These are phyloP conservation scores for Calonectria pseudoreteaudii DNA, from an alignment of 2,329 filamentous ascomycete genomes.

Conservation along the genomic window DNA sequence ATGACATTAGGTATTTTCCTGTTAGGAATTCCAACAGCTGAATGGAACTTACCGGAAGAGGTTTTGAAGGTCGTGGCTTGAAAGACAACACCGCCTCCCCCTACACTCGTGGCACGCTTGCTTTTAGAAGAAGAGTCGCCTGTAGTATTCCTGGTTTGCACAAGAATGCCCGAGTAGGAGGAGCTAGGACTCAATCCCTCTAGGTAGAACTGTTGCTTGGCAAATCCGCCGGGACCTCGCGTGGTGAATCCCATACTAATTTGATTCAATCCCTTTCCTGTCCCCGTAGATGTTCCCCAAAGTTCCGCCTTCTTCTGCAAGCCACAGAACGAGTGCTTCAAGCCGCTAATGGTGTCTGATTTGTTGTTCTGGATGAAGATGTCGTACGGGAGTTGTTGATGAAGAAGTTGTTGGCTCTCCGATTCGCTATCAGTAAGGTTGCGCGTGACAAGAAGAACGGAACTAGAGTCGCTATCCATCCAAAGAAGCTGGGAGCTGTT, in stretches of 20 bases:
- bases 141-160: conserved; percentile 60
- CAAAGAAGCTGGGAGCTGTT: conserved; percentile 72
- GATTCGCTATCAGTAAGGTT: conserved; percentile 73
- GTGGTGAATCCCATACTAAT: conserved; percentile 76
- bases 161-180: conserved; percentile 79
- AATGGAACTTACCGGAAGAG: conserved; percentile 71
- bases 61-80: conserved; percentile 79
- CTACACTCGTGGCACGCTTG: conserved; percentile 58
- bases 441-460: conserved; percentile 82
- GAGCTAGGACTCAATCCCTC: conserved; percentile 78
- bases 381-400: conserved; percentile 72
- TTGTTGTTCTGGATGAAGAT: conserved; percentile 80
- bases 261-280: conserved; percentile 59
- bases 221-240: conserved; percentile 72
- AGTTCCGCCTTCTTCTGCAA: conserved; percentile 75
- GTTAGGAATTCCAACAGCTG: neutral
- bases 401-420: conserved; percentile 66
- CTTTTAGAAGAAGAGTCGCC: conserved; percentile 59
- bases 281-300: conserved; percentile 60
- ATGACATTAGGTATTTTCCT: conserved; percentile 10
- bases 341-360: conserved; percentile 71
- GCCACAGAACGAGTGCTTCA: conserved; percentile 87
- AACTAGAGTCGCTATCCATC: conserved; percentile 85
- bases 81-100: conserved; percentile 84
- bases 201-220: conserved; percentile 91